Base-by-base conservation (phyloP, 2,329 filamentous ascomycete species). In the Aspergillus hiratsukae region DNA sequence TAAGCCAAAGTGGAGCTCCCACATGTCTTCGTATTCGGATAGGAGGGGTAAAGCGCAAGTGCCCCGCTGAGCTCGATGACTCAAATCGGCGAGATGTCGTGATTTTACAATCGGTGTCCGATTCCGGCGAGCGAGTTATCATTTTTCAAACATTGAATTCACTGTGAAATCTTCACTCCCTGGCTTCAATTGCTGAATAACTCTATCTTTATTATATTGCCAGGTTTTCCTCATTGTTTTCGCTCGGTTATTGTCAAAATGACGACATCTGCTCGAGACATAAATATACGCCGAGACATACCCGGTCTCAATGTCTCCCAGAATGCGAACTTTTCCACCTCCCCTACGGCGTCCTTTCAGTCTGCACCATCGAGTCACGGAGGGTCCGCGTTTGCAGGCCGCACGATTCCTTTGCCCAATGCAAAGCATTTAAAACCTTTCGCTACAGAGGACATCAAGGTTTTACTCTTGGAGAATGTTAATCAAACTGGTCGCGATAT, bases 381-480 rank as follows among this genome's bases (percentile, higher is more conserved):
- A 63, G 75, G 76, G 61, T 78, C 68, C 56, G 76, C 71, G 53
- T 71, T 78, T 49, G 72, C 60, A 49, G 61, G 66, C 57, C 76
- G 75, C 63, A 74, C 72, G 43, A 73, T 74, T 45, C 75, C 81
- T 37, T 67, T 76, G 64, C 62, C 76, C 37, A 75, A 78, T 53
- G 67, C 73, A 17, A 97, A 96, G 77, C 88, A 88, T 64, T 79
- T 99, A 65, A 97, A 97, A 79, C 94, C 94, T 17, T 99, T 99
- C 78, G 88, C 93, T 71, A 94, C 91, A 23, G 87, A 93, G 70
- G 93, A 97, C 71, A 91, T 99, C 78, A 97, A 97, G 79, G 96
- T 99, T 55, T 78, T 99, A 56, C 82, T 99, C 19, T 80, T 99
- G 31, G 94, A 99, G 74, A 99, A 97, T 76, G 90, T 99, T 70